Evolutionary conservation across 805 yeast species (phyloP).

Genomic region (Pichia phayaonensis): DNA sequence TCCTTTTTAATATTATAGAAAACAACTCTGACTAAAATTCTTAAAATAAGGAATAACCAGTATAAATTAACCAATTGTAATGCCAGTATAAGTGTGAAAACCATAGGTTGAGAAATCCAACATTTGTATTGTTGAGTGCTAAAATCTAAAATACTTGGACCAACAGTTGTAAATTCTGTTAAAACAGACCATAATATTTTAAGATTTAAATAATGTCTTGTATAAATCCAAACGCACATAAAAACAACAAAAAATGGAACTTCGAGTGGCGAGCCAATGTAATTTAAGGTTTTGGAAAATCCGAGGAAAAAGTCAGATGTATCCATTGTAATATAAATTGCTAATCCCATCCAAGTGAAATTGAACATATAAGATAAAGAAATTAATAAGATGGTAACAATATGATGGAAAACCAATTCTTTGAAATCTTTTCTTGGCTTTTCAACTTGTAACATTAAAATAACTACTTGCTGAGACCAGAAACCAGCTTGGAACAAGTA

Average conservation of each 20-base stretch:
- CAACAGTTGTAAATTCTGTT: conserved; percentile 82
- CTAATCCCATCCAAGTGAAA: conserved; percentile 92
- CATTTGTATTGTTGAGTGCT: conserved; percentile 92
- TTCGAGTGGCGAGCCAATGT: conserved; percentile 59
- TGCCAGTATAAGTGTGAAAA: conserved; percentile 67
- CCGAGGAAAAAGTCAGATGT: conserved; percentile 86
- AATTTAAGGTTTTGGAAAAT: conserved; percentile 76
- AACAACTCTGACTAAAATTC: conserved; percentile 65
- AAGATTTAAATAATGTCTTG: conserved; percentile 81
- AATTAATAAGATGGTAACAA: conserved; percentile 82
- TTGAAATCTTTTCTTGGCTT: conserved; percentile 91
- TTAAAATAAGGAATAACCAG: conserved; percentile 78
- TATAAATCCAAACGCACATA: conserved; percentile 70
- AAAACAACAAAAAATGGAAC: conserved; percentile 66
- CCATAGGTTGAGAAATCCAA: conserved; percentile 89
- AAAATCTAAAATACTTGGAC: conserved; percentile 74
- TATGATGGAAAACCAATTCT: conserved; percentile 89
- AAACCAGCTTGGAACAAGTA: conserved; percentile 92
- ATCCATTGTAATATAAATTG: conserved; percentile 92
- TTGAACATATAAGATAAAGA: conserved; percentile 87
- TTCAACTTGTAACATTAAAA: conserved; percentile 76
- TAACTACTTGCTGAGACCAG: conserved; percentile 94
- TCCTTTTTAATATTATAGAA: conserved; percentile 58
- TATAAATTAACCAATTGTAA: conserved; percentile 79
- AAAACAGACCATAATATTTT: conserved; percentile 75